Evolutionary conservation across 2,329 filamentous ascomycete species (phyloP).

Genomic region (Claviceps sp.): DNA sequence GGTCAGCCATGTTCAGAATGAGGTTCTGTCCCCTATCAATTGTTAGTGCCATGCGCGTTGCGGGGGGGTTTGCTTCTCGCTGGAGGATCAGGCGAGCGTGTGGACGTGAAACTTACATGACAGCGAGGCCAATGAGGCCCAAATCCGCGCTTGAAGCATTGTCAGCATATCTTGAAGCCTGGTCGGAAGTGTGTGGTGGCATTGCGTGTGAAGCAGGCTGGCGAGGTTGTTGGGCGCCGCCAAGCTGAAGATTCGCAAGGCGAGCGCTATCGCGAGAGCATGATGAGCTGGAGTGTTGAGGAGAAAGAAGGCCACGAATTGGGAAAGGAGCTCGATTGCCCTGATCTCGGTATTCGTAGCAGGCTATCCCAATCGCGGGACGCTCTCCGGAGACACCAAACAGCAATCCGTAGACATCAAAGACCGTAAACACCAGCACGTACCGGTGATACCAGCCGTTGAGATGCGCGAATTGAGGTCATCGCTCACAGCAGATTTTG

Average conservation of each 20-base stretch:
- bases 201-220: constrained; percentile 19
- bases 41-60: constrained; percentile 1
- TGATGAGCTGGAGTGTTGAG: constrained; percentile 23
- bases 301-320: not conserved
- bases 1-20: constrained; percentile 79
- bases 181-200: constrained; percentile 10
- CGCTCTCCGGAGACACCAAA: not conserved
- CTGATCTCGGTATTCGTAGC: not conserved
- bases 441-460: constrained; percentile 11
- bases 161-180: constrained; percentile 39
- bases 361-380: not conserved
- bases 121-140: constrained; percentile 83
- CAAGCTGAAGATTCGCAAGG: constrained; percentile 60
- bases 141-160: constrained; percentile 61
- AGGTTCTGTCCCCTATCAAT: constrained; percentile 59
- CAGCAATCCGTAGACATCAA: not conserved
- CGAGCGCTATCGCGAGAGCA: constrained; percentile 46
- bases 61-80: not conserved
- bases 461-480: constrained; percentile 23
- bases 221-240: constrained; percentile 41
- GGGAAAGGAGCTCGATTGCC: not conserved
- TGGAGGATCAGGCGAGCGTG: not conserved
- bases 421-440: constrained; percentile 7
- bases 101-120: constrained; percentile 48
- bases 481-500: constrained; percentile 12